phyloP scores from a whole-genome alignment of 2,329 filamentous ascomycete genomes.

The Gaeumannomyces tritici region DNA sequence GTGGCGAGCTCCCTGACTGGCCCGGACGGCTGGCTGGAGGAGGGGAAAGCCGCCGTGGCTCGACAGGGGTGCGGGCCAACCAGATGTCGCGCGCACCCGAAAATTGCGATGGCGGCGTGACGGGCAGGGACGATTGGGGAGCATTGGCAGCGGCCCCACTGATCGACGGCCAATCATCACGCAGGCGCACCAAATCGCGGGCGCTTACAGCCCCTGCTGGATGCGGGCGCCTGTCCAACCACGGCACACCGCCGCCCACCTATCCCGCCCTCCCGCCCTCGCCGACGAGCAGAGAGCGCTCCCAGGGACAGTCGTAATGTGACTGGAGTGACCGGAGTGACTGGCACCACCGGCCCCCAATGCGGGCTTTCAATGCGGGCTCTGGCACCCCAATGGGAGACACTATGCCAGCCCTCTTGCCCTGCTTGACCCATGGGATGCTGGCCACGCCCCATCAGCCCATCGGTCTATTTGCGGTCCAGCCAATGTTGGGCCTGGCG shows the following conservation, averaged over 20 bases:
- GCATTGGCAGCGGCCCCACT: background rate
- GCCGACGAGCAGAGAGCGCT: background rate
- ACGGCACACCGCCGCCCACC: slow-evolving; percentile 15
- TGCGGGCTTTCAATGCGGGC: background rate
- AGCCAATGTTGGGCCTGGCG: slow-evolving; percentile 23
- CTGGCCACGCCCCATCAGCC: background rate
- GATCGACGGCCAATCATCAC: slow-evolving; percentile 1
- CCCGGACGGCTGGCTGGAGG: background rate
- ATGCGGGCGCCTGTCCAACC: slow-evolving; percentile 29
- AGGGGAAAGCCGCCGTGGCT: background rate
- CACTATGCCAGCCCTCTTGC: background rate
- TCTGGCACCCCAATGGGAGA: background rate
- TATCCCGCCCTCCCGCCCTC: slow-evolving; percentile 13
- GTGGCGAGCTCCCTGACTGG: background rate
- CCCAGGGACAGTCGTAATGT: background rate
- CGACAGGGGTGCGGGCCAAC: background rate
- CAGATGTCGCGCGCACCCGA: background rate
- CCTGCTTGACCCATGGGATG: background rate
- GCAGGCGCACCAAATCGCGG: background rate
- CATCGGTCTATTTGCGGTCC: background rate
- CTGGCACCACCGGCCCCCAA: too few relatives aligned
- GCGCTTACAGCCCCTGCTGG: slow-evolving; percentile 5
- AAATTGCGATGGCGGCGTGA: slow-evolving; percentile 1
- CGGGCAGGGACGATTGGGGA: background rate
- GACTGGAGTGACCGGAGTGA: background rate